Base-by-base conservation (phyloP, 2,329 filamentous ascomycete genomes). In the Fusarium zealandicum region DNA sequence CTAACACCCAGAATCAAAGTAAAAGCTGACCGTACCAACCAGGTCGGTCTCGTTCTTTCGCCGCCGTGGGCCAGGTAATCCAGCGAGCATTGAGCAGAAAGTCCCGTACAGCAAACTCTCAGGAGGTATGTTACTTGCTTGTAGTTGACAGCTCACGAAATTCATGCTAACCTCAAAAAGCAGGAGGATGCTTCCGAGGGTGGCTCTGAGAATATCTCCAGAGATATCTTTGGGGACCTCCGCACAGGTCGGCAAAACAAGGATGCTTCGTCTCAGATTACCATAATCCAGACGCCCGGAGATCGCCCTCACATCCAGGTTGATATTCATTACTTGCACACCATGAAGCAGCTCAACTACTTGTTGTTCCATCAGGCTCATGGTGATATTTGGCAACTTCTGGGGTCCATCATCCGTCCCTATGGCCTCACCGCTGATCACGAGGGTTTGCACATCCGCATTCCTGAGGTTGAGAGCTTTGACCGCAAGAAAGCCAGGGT, bases 371-470 rank as follows among this genome's bases (percentile, higher is more conserved):
- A 84, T 61, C 79, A 88, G 32, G 82, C 84, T 1, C 90, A 93
- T 63, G 88, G 89, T n/a, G 90, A 93, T 63, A 51, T 85, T 0
- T 86, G 86, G 80, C 88, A 84, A 54, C 69, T 85, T 8, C 69
- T 93, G 0, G 88, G 89, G 5, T 78, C 81, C 14, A 82, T 80
- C 8, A 83, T 90, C 57, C 81, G 87, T 0, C 81, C 80, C 0
- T 81, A 85, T 30, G 90, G 90, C 2, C 80, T 95, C 7, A 89
- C 84, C 0, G 75, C 85, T 18, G 87, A 86, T 60, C 83, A 90
- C 43, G 71, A 69, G 11, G 88, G 84, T 2, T 72, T 95, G 1
- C 84, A 81, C 68, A 64, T 93, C 0, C 82, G 89, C 1, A 80
- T 93, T 13, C 78, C 82, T 4, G 87, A 91, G 67, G 85, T 92